phyloP scores from a whole-genome alignment of 1,139 yeast genomes.

The Geotrichum aggregatum region DNA sequence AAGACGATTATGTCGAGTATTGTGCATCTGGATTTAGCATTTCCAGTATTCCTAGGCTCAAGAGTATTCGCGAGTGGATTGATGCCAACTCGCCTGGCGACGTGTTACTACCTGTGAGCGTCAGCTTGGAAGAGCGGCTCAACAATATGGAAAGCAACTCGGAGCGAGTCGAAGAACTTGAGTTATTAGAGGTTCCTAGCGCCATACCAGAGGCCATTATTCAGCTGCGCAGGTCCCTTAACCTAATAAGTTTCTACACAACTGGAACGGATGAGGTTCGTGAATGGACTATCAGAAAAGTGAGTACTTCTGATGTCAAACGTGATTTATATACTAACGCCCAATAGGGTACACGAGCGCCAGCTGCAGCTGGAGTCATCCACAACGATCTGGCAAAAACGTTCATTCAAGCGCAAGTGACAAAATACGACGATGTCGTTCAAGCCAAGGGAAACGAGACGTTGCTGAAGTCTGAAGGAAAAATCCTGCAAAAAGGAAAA shows the following conservation, averaged over 20 bases:
- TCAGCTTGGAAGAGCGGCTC: slow-evolving; percentile 77
- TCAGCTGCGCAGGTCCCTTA: slow-evolving; percentile 56
- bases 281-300: slow-evolving; percentile 70
- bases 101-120: slow-evolving; percentile 77
- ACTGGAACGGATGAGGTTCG: slow-evolving; percentile 77
- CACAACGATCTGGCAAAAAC: slow-evolving; percentile 77
- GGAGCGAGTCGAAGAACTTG: slow-evolving; percentile 75
- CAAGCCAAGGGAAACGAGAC: slow-evolving; percentile 34
- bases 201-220: slow-evolving; percentile 76
- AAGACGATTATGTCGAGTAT: slow-evolving; percentile 71
- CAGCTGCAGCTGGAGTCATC: slow-evolving; percentile 81
- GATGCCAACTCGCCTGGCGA: slow-evolving; percentile 83
- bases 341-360: slow-evolving; percentile 55
- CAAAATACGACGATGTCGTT: slow-evolving; percentile 38
- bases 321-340: not conserved
- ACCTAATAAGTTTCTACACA: slow-evolving; percentile 74
- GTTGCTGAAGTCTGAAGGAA: slow-evolving; percentile 32
- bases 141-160: slow-evolving; percentile 71
- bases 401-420: slow-evolving; percentile 72
- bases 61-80: slow-evolving; percentile 81
- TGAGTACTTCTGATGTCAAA: not conserved
- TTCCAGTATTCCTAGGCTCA: slow-evolving; percentile 17
- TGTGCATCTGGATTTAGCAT: not conserved
- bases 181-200: slow-evolving; percentile 67
- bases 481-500: slow-evolving; percentile 50